Base-by-base conservation (phyloP, 1,284 basidiomycete genomes). In the Chalciporus sp. region DNA sequence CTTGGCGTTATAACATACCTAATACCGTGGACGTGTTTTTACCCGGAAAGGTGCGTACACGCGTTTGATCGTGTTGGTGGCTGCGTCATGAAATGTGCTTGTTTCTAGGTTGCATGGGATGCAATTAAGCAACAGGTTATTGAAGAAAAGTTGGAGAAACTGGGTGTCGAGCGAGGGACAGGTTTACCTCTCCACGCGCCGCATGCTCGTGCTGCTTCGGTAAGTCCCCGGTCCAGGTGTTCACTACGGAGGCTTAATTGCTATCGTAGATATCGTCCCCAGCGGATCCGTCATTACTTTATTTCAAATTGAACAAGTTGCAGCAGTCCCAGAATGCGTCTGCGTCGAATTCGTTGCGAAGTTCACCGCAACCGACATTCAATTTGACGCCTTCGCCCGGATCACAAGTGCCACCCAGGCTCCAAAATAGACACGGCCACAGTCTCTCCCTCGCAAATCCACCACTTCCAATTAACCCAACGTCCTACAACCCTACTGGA, bases 281-380 rank as follows among this genome's bases (percentile, higher is more conserved):
- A 23, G 90, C 90, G 7, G 90, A 92, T 66, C 89, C 90, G 40
- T 85, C 86, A 17, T 72, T 92, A 26, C 75, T 92, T 26, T 78
- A 83, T 61, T 92, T 88, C 74, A 92, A 90, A 67, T 76, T 92
- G 42, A 90, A 90, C 72, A 91, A 89, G 69, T 75, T 92, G 10
- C 88, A 90, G 61, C 84, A 86, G 68, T 81, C 86, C 0, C 88
- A 90, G 62, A 77, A 76, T 41, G 73, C 73, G 17, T 81, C 84
- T 1, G 71, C 75, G 7, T 64, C 71, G 7, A 80, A 78, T 59
- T 88, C 85, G 4, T 65, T 84, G 19, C 74, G 85, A 16, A 70
- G 78, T 12, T 90, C 88, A 10, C 88, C 88, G 2, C 84, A 86
- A 55, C 82, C 82, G 19, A 73, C 77, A 0, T 76, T 76, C 29